Evolutionary conservation across 73 alveolate genomes (phyloP).

Genomic region (Durusdinium trenchii): DNA sequence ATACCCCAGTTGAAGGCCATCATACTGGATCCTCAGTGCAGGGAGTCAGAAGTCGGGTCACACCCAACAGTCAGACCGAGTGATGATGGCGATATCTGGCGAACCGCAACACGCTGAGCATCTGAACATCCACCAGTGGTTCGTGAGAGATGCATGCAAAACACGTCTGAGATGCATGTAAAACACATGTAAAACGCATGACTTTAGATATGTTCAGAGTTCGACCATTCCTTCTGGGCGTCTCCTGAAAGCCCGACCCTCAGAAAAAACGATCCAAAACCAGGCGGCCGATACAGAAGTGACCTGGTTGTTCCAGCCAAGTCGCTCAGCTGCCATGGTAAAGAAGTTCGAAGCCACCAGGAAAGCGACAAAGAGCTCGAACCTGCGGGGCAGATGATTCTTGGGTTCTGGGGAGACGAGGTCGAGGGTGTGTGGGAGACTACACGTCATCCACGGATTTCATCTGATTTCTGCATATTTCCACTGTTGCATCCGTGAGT

Average conservation of each 20-base stretch:
- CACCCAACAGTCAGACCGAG: neutral
- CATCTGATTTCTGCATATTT: too few relatives aligned
- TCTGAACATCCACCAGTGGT: neutral
- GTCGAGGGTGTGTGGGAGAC: too few relatives aligned
- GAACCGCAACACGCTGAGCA: neutral
- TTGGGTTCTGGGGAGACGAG: too few relatives aligned
- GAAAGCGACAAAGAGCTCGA: neutral
- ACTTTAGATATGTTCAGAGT: neutral
- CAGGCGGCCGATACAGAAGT: too few relatives aligned
- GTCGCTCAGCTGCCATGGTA: slow-evolving; percentile 72
- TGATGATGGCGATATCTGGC: neutral
- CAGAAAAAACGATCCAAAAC: neutral
- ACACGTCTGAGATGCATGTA: too few relatives aligned
- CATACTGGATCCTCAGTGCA: slow-evolving; percentile 51
- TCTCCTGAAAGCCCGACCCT: too few relatives aligned
- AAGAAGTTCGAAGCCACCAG: slow-evolving; percentile 66
- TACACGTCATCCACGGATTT: too few relatives aligned
- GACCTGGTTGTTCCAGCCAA: neutral
- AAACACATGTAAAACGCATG: too few relatives aligned
- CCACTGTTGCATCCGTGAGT: too few relatives aligned
- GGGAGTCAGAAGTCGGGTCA: neutral
- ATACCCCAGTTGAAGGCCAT: slow-evolving; percentile 61
- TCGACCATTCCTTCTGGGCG: neutral
- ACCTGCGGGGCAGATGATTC: neutral
- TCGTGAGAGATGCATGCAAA: neutral